Evolutionary conservation across 208 protist genomes (phyloP).

Genomic region (Blastocrithidia nonstop): DNA sequence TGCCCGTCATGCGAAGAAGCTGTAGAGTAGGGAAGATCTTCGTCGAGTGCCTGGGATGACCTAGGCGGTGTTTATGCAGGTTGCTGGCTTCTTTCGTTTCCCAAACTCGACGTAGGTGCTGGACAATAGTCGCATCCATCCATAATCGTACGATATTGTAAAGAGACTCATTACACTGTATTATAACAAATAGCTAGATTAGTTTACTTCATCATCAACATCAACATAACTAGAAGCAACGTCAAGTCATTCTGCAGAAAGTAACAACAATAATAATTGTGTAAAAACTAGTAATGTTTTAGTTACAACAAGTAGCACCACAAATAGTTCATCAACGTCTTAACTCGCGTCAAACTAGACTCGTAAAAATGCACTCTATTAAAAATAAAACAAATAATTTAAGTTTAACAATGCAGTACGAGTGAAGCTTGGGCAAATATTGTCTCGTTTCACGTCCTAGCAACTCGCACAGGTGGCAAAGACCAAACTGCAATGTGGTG

Average conservation of each 20-base stretch:
- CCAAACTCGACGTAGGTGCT: slow-evolving; percentile 72
- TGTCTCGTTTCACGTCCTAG: too few species aligned
- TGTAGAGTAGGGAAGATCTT: slow-evolving; percentile 62
- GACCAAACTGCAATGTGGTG: slow-evolving; percentile 34
- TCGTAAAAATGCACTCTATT: too few species aligned
- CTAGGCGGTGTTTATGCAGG: slow-evolving; percentile 43
- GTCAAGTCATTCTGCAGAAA: background rate
- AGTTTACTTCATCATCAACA: background rate
- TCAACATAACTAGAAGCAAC: background rate
- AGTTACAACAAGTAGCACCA: too few species aligned
- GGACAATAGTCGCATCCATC: slow-evolving; percentile 72
- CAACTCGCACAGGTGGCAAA: too few species aligned
- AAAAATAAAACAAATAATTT: background rate
- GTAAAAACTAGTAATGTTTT: background rate
- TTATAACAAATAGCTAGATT: slow-evolving; percentile 6
- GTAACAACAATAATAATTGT: background rate
- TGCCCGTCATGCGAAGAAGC: slow-evolving; percentile 24
- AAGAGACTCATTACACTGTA: slow-evolving; percentile 19
- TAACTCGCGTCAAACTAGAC: too few species aligned
- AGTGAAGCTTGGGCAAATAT: background rate
- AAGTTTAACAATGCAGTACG: background rate
- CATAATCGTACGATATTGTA: slow-evolving; percentile 59
- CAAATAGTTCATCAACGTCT: too few species aligned
- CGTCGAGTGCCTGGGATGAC: slow-evolving; percentile 63
- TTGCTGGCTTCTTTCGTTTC: slow-evolving; percentile 80